These are phyloP conservation scores for Diaporthe batatas DNA, from an alignment of 2,329 filamentous ascomycete species.

Conservation along the genomic window DNA sequence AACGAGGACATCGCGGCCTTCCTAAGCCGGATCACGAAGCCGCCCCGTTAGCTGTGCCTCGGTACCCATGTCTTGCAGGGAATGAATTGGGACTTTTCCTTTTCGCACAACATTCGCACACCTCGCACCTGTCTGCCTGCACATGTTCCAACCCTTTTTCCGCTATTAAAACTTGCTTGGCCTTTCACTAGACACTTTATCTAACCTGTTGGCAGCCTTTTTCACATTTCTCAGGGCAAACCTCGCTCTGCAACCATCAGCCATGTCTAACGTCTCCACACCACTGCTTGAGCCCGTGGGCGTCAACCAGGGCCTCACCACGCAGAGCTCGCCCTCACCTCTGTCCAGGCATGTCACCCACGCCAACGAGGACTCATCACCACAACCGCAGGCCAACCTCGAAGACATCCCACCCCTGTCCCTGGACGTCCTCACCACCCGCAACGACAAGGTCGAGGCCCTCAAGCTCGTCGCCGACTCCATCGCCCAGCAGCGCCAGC, in stretches of 20 bases:
- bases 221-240: constrained; percentile 86
- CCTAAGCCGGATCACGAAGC: constrained; percentile 1
- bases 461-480: constrained; percentile 84
- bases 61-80: neutral
- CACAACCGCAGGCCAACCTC: constrained; percentile 48
- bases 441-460: constrained; percentile 74
- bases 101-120: neutral
- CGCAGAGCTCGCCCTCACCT: constrained; percentile 52
- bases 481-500: constrained; percentile 84
- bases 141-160: neutral
- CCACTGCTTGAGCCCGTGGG: constrained; percentile 68
- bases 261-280: constrained; percentile 73
- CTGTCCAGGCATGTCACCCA: constrained; percentile 48
- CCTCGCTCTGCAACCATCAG: constrained; percentile 74
- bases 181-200: neutral
- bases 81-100: neutral
- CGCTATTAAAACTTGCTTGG: constrained; percentile 19
- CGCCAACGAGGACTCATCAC: constrained; percentile 50
- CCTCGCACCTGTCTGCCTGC: neutral
- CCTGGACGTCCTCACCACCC: constrained; percentile 67
- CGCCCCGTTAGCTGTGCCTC: constrained; percentile 4
- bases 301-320: constrained; percentile 44
- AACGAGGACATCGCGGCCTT: neutral
- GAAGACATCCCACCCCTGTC: constrained; percentile 74
- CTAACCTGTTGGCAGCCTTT: constrained; percentile 71